Evolutionary conservation across 495 filamentous ascomycete genomes (phyloP).

Genomic region (Neurospora hispaniola): DNA sequence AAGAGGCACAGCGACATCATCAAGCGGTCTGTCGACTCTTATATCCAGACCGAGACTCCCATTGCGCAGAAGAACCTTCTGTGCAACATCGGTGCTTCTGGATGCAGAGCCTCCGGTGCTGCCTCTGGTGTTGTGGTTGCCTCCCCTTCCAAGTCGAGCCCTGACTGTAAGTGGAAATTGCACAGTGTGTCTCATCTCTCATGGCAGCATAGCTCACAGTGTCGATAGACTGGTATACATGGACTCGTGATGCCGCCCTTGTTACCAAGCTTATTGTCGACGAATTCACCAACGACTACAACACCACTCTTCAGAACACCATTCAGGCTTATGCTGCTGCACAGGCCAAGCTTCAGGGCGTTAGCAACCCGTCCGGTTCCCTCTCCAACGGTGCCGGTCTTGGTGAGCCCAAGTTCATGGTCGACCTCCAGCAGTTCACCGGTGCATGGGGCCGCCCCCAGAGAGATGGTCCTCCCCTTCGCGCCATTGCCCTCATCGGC

Average conservation of each 20-base stretch:
- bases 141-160: slow-evolving; percentile 45
- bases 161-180: slow-evolving; percentile 44
- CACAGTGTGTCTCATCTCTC: neutral
- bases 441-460: slow-evolving; percentile 63
- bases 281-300: slow-evolving; percentile 45
- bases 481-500: slow-evolving; percentile 46
- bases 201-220: neutral
- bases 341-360: slow-evolving; percentile 50
- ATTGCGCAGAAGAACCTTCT: slow-evolving; percentile 42
- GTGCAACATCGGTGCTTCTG: slow-evolving; percentile 49
- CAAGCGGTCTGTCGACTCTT: slow-evolving; percentile 40
- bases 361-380: slow-evolving; percentile 49
- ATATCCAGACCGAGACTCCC: slow-evolving; percentile 44
- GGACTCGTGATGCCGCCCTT: slow-evolving; percentile 63
- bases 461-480: slow-evolving; percentile 58
- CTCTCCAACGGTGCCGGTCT: slow-evolving; percentile 41
- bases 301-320: slow-evolving; percentile 34
- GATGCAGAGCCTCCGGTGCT: slow-evolving; percentile 36
- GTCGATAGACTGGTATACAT: slow-evolving; percentile 48
- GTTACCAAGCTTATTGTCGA: slow-evolving; percentile 52
- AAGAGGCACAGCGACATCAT: slow-evolving; percentile 29
- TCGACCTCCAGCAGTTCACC: slow-evolving; percentile 49
- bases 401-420: slow-evolving; percentile 52
- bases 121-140: slow-evolving; percentile 50
- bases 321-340: slow-evolving; percentile 48